Evolutionary conservation across 2,329 filamentous ascomycete genomes (phyloP), one percentile per base, ranked within the genome.

Genomic region (Dactylellina drechsleri): DNA sequence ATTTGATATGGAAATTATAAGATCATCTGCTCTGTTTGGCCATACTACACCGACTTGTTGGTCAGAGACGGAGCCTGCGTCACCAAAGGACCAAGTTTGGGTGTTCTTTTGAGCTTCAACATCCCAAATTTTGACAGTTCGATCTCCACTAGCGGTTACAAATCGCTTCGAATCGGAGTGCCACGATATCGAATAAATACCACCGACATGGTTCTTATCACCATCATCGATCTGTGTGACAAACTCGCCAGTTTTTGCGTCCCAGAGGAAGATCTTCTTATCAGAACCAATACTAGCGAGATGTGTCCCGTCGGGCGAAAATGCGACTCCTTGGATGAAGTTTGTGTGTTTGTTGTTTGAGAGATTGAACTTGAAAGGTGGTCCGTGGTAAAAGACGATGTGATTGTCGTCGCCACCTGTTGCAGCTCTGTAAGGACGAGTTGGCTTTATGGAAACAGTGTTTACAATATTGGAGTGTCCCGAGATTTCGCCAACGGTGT

Each of bases 11-110:
- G 92, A 96, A 81, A 99, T 93, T 77, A 99, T 89, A 74, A 97
- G 85, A 31, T 91, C 92, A 81, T 99, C 95, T 62, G 85, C 91
- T 77, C 94, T 87, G 54, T 88, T 86, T 0, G 93, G 92, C 89
- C 93, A 96, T 8, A 95, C 92, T 4, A 99, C 92, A 61, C 95
- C 95, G 36, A 98, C 92, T 81, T 99, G 95, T 82, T 99, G 95
- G 81, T 97, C 87, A 2, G 86, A 86, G 43, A 97, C 85, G 80
- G 88, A 92, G 15, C 89, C 90, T 49, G 93, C 90, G 36, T 87
- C 88, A 20, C 93, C 93, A 81, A 98, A 87, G 77, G 87, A 87
- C 95, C 95, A 99, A 26, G 88, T 92, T 81, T 96, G 91, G 6
- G 90, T 85, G 18, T 88, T 87, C 80, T 91, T 91, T 40, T 91